Evolutionary conservation across 2,329 filamentous ascomycete species (phyloP), one percentile per base, ranked within the genome.

Genomic region (Pseudogymnoascus sp.): DNA sequence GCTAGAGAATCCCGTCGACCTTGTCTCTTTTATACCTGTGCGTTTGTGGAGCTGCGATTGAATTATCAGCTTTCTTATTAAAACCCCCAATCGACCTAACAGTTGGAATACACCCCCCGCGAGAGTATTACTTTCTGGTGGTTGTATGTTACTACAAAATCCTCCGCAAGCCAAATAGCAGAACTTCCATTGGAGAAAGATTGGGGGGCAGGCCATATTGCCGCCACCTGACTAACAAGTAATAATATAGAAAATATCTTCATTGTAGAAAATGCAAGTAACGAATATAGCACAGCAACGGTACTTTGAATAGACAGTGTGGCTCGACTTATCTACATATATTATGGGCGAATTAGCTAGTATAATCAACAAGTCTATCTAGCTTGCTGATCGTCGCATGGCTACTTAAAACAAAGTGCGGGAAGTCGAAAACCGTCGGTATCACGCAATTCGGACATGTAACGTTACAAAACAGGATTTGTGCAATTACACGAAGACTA

Each of bases 191-290:
- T 81, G 48, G 76, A 78, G 61, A 81, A 75, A 39, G 75, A 76
- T 61, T 75, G 74, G 2, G 84, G 84, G 21, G 78, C 75, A 10
- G 84, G 84, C 84, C 84, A 87, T 64, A 87, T 71, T 12, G 83
- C 83, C 18, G 64, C 35, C n/a, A 64, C 68, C 45, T 60, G 65
- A 52, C 33, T 63, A 9, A 64, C 37, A 21, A 70, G 61, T 58
- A 64, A 39, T 45, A 65, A 63, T 15, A 71, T 33, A 37, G 65
- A 60, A 63, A 60, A 63, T 15, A 67, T 62, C 62, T 59, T 64
- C 67, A 69, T 70, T 7, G 55, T 66, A 39, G 10, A 58, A 13
- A 12, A 29, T 48, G n/a, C 29, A 48, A 27, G 18, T 1, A 25
- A 42, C 21, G 18, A 42, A 12, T 42, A 13, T 48, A 4, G n/a